Evolutionary conservation across 176 grass and related monocot species (phyloP), one percentile per base, ranked within the genome.

Genomic region (Pontederia paniculata): DNA sequence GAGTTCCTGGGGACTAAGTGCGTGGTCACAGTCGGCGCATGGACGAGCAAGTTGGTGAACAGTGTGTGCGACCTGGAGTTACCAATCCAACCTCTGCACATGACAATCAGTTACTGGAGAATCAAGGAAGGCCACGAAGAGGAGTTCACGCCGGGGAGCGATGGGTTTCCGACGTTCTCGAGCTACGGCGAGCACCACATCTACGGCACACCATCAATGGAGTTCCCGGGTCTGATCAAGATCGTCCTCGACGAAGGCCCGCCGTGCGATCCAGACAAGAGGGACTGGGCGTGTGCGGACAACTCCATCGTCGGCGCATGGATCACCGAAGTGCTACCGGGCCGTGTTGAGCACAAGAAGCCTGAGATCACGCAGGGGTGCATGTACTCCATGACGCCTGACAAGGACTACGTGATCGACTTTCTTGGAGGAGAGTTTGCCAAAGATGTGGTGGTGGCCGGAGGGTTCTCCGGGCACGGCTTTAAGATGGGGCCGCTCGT

Each of bases 341-440:
- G 9, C 1, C 45, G 65, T 45, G 71, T 94, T 12, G 80, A 88
- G 17, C 66, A 71, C 37, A 61, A 62, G 19, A 77, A 84, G 28
- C 88, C 88, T 5, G 84, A 81, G 8, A 64, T 88, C 63, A 73
- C 57, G 23, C 88, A 94, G 71, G 41, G 68, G 45, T 88, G 88
- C 71, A 94, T 94, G 88, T 94, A 94, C 68, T 84, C 88, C 67
- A 78, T 88, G 77, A 84, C 80, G 2, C 88, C 84, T 15, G 88
- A 94, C 62, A 80, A 65, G 16, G 88, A 94, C 70, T 94, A 49
- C 54, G 54, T 94, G 12, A 44, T 94, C 23, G 88, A 94, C 59
- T 94, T 76, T 68, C 42, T 88, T 2, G 80, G 84, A 52, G 88
- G 84, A 17, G 74, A 78, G 77, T 84, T 94, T 31, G 84, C 83